Evolutionary conservation across 2,329 filamentous ascomycete genomes (phyloP).

Genomic region (Clarireedia sp.): DNA sequence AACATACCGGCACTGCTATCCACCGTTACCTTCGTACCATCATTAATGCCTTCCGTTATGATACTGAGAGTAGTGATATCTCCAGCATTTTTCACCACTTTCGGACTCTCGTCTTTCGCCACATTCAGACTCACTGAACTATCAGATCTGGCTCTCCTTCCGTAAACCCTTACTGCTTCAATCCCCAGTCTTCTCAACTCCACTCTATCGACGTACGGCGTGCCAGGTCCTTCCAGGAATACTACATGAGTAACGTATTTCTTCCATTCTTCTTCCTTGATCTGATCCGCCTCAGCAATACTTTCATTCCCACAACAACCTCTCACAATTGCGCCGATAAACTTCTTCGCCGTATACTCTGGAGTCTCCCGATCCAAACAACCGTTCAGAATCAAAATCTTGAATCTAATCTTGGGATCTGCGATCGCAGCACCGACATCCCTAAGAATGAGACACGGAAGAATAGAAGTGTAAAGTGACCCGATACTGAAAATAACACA

Average conservation of each 20-base stretch:
- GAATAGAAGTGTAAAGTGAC: slow-evolving; percentile 82
- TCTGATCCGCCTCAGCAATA: slow-evolving; percentile 15
- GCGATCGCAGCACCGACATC: slow-evolving; percentile 63
- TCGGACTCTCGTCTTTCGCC: background rate
- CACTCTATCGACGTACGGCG: slow-evolving; percentile 62
- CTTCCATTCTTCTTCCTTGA: slow-evolving; percentile 41
- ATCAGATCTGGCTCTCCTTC: slow-evolving; percentile 42
- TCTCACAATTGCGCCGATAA: slow-evolving; percentile 69
- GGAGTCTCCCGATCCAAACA: slow-evolving; percentile 79
- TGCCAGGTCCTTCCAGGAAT: slow-evolving; percentile 63
- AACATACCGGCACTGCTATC: slow-evolving; percentile 42
- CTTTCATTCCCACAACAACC: slow-evolving; percentile 44
- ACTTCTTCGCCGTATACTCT: slow-evolving; percentile 69
- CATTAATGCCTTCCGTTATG: background rate
- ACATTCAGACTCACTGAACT: slow-evolving; percentile 29
- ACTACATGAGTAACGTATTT: slow-evolving; percentile 78
- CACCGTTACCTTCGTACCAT: background rate
- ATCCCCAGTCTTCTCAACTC: slow-evolving; percentile 62
- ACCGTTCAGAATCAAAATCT: slow-evolving; percentile 70
- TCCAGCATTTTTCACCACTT: background rate
- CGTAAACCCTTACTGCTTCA: slow-evolving; percentile 69
- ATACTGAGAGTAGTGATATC: background rate
- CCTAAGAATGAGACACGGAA: slow-evolving; percentile 72
- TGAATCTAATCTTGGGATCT: slow-evolving; percentile 39
- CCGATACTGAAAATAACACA: slow-evolving; percentile 87